phyloP scores from a whole-genome alignment of 73 alveolate species.

The Paraurostyla sp. region DNA sequence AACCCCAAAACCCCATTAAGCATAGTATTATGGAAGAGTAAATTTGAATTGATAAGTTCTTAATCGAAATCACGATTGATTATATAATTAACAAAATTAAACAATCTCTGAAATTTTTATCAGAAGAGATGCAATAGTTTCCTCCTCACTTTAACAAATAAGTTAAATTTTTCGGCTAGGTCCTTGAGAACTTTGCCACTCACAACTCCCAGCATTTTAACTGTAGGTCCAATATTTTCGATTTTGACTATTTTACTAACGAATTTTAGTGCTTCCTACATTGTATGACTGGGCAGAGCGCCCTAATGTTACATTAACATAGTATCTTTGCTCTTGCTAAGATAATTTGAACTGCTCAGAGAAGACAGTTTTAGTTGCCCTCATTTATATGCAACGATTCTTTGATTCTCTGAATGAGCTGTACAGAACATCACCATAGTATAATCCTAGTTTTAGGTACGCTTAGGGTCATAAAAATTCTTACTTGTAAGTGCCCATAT shows the following conservation, averaged over 20 bases:
- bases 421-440: background rate
- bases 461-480: slow-evolving; percentile 17
- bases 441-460: background rate
- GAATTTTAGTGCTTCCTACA: slow-evolving; percentile 19
- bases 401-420: slow-evolving; percentile 35
- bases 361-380: slow-evolving; percentile 7
- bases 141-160: slow-evolving; percentile 8
- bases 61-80: too few relatives aligned
- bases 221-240: background rate
- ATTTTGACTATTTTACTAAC: background rate
- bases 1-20: too few relatives aligned
- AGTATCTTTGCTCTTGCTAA: slow-evolving; percentile 34
- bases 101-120: slow-evolving; percentile 34
- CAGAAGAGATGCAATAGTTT: slow-evolving; percentile 25
- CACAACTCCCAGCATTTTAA: slow-evolving; percentile 13
- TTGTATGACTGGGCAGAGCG: slow-evolving; percentile 16
- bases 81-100: background rate
- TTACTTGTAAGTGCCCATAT: slow-evolving; percentile 35
- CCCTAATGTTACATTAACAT: background rate
- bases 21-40: too few relatives aligned
- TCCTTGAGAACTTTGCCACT: slow-evolving; percentile 40
- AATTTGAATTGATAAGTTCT: too few relatives aligned
- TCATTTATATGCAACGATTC: slow-evolving; percentile 17
- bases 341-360: slow-evolving; percentile 24
- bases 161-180: slow-evolving; percentile 25